Evolutionary conservation across 768 basidiomycete species (phyloP), one percentile per base, ranked within the genome.

Genomic region (Agrocybe pediades): DNA sequence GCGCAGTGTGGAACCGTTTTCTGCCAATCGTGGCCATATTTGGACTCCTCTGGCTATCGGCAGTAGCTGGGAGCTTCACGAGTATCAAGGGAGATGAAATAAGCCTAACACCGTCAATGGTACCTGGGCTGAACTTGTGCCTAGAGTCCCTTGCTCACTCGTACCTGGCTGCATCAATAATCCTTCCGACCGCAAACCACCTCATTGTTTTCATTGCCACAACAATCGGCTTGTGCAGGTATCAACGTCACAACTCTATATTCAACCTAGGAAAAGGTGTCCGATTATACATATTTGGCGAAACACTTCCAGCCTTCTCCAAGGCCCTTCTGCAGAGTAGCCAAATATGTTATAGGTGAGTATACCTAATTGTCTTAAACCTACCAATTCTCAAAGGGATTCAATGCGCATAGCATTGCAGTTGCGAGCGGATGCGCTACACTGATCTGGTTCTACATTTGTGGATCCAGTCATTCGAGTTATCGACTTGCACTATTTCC

Each of bases 261-360:
- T 19, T 53, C 17, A 46, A 44, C 5, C 25, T 53, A 9, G 46
- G 30, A 36, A 26, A 17, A 15, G 52, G 52, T 4, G 46, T 47
- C 17, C 45, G 40, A 11, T 17, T 53, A 9, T 53, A 40, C 23
- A 41, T 53, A 6, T 27, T 53, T 7, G 52, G 52, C 20, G 52
- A 53, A 41, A 39, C 45, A 2, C 45, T 53, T 9, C 52, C 45
- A 17, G 26, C 33, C 6, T 53, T 53, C 16, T 53, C 52, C 5
- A 53, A 45, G 41, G 45, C 52, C 3, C 17, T 53, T 16, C 33
- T 53, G 45, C 52, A 53, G 23, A 47, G 45, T 13, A 46, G 46
- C 45, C 52, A 53, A 24, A 21, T 53, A 19, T 53, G 52, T 46
- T 53, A 53, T 29, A 15, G 46, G 52, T 53, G 9, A 41, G 46